phyloP scores from a whole-genome alignment of 2,329 filamentous ascomycete genomes.

The Coniochaeta prunicola region DNA sequence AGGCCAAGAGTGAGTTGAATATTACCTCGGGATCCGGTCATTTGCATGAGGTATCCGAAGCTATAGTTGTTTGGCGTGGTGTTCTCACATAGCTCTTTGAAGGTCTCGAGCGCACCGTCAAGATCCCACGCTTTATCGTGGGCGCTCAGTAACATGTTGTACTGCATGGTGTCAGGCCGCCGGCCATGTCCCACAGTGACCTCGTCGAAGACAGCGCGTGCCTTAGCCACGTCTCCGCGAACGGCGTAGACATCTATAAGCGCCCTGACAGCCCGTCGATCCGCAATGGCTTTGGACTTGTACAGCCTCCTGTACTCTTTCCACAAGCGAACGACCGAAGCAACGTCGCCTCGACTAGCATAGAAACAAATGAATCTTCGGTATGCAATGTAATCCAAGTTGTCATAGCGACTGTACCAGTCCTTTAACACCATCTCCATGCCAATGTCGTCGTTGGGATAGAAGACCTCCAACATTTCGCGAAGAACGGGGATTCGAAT shows the following conservation, averaged over 20 bases:
- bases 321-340: slow-evolving; percentile 37
- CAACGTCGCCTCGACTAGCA: slow-evolving; percentile 38
- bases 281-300: slow-evolving; percentile 10
- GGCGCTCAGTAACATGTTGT: slow-evolving; percentile 72
- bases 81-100: slow-evolving; percentile 48
- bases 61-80: slow-evolving; percentile 54
- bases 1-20: slow-evolving; percentile 60
- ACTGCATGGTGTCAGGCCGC: slow-evolving; percentile 51
- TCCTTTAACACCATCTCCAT: slow-evolving; percentile 41
- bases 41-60: slow-evolving; percentile 66
- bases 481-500: slow-evolving; percentile 32
- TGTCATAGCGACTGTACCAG: slow-evolving; percentile 34
- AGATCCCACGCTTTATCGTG: slow-evolving; percentile 61
- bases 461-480: slow-evolving; percentile 36
- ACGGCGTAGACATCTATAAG: slow-evolving; percentile 67
- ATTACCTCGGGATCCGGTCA: slow-evolving; percentile 67
- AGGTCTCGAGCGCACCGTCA: slow-evolving; percentile 55
- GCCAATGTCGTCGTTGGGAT: slow-evolving; percentile 26
- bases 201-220: slow-evolving; percentile 54
- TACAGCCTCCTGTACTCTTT: slow-evolving; percentile 30
- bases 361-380: slow-evolving; percentile 43
- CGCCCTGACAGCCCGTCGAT: slow-evolving; percentile 38
- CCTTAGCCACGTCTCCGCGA: slow-evolving; percentile 54
- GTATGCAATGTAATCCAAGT: slow-evolving; percentile 36
- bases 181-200: slow-evolving; percentile 49